phyloP scores from a whole-genome alignment of 805 yeast species.

The Saccharomycopsis sp. region DNA sequence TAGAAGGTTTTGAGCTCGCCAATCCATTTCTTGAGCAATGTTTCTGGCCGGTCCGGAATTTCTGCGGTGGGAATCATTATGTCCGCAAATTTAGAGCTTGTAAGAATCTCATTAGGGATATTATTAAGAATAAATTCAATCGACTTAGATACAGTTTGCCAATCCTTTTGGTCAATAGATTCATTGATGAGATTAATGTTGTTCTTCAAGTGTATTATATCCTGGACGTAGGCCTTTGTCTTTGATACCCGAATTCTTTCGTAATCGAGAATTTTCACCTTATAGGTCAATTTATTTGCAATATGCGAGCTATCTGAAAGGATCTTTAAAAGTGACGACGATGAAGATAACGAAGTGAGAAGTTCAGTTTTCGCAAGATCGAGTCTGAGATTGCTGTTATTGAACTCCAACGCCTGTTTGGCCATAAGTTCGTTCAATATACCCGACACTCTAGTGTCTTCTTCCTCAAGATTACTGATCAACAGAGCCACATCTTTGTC shows the following conservation, averaged over 20 bases:
- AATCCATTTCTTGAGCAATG: slow-evolving; percentile 52
- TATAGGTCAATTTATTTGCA: slow-evolving; percentile 61
- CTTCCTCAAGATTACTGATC: not conserved
- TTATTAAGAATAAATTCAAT: slow-evolving; percentile 43
- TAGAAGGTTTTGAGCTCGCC: slow-evolving; percentile 52
- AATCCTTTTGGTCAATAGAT: slow-evolving; percentile 62
- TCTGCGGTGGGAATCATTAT: slow-evolving; percentile 82
- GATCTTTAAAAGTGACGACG: slow-evolving; percentile 48
- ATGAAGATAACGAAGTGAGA: slow-evolving; percentile 51
- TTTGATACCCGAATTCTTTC: slow-evolving; percentile 60
- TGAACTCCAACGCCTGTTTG: not conserved
- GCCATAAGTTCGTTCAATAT: not conserved
- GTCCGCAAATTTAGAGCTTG: slow-evolving; percentile 63
- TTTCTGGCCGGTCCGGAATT: slow-evolving; percentile 70
- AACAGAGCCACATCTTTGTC: not conserved
- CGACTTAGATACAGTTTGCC: slow-evolving; percentile 73
- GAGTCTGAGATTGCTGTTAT: slow-evolving; percentile 28
- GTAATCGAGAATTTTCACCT: slow-evolving; percentile 61
- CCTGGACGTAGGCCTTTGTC: slow-evolving; percentile 57
- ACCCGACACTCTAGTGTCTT: not conserved
- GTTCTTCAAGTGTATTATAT: slow-evolving; percentile 59
- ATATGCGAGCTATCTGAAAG: slow-evolving; percentile 56
- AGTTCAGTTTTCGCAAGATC: slow-evolving; percentile 59
- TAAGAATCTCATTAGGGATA: slow-evolving; percentile 47
- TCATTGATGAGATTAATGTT: slow-evolving; percentile 59